A percentile compares a stretch with the other conserved stretches of the same genome.
These are phyloP conservation scores for Ilyonectria sp. DNA, from an alignment of 2,329 filamentous ascomycete genomes.

Conservation along the genomic window DNA sequence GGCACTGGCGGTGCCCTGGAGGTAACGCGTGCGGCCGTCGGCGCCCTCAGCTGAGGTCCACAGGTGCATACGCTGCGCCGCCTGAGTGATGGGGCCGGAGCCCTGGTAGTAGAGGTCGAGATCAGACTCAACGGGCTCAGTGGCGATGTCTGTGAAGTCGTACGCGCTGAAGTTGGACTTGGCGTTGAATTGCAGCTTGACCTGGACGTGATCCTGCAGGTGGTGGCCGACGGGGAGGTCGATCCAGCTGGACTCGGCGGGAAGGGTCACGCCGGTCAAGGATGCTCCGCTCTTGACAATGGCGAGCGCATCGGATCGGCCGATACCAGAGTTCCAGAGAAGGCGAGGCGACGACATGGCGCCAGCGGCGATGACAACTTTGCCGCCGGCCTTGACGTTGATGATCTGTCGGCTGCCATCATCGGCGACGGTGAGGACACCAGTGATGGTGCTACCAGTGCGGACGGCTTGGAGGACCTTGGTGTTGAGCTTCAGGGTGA, in stretches of 20 bases:
- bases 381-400: conserved; percentile 45
- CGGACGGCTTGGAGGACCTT: conserved; percentile 76
- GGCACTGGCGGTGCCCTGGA: conserved; percentile 45
- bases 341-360: conserved; percentile 55
- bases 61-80: conserved; percentile 47
- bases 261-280: conserved; percentile 67
- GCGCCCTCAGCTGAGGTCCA: conserved; percentile 46
- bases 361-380: conserved; percentile 77
- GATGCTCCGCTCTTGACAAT: conserved; percentile 59
- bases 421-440: conserved; percentile 72
- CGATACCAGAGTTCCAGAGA: conserved; percentile 66
- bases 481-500: conserved; percentile 76
- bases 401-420: conserved; percentile 58
- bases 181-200: conserved; percentile 48
- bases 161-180: conserved; percentile 45
- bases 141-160: conserved; percentile 43
- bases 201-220: conserved; percentile 68
- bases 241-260: conserved; percentile 66
- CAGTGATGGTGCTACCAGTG: conserved; percentile 72
- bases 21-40: conserved; percentile 42
- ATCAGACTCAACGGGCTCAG: conserved; percentile 33
- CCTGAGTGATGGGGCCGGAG: conserved; percentile 46
- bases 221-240: conserved; percentile 71
- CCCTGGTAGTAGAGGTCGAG: conserved; percentile 46
- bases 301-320: conserved; percentile 70